These are phyloP conservation scores for Friedmanniomyces simplex DNA, from an alignment of 495 filamentous ascomycete genomes.

Conservation along the genomic window DNA sequence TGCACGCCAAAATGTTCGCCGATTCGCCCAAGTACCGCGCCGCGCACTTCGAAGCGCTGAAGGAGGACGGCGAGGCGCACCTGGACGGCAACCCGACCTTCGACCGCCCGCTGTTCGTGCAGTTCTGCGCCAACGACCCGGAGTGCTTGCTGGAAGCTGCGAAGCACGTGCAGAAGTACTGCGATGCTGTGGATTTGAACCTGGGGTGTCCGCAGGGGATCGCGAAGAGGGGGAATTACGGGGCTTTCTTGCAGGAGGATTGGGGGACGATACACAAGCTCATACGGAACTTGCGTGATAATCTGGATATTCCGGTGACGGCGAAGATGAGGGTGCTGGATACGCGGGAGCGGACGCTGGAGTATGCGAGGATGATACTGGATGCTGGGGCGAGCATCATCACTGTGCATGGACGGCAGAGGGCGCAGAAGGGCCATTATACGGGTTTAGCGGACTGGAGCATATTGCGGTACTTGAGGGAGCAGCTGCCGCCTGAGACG, in stretches of 20 bases:
- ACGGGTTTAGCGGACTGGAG: slow-evolving; percentile 92
- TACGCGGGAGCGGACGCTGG: slow-evolving; percentile 71
- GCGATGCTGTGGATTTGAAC: slow-evolving; percentile 93
- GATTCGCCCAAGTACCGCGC: slow-evolving; percentile 65
- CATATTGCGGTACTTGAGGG: slow-evolving; percentile 67
- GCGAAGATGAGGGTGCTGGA: slow-evolving; percentile 92
- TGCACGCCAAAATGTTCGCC: slow-evolving; percentile 76
- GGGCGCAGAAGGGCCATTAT: slow-evolving; percentile 93
- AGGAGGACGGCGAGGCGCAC: slow-evolving; percentile 33
- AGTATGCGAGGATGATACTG: slow-evolving; percentile 82
- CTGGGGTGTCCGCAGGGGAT: slow-evolving; percentile 98
- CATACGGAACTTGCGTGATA: slow-evolving; percentile 64
- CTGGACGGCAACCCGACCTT: slow-evolving; percentile 77
- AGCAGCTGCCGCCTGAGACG: slow-evolving; percentile 72
- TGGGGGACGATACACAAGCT: slow-evolving; percentile 69
- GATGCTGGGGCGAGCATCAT: slow-evolving; percentile 84
- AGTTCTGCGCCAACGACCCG: slow-evolving; percentile 92
- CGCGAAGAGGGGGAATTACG: slow-evolving; percentile 79
- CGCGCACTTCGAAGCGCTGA: slow-evolving; percentile 63
- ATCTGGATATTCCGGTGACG: slow-evolving; percentile 71
- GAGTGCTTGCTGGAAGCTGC: slow-evolving; percentile 68
- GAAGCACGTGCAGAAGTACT: slow-evolving; percentile 63
- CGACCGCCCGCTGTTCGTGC: slow-evolving; percentile 86
- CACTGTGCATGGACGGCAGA: slow-evolving; percentile 76
- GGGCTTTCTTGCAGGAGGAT: slow-evolving; percentile 89